Percentiles rank a stretch among this genome's conserved stretches.
These are phyloP conservation scores for Elsinoe arachidis DNA, from an alignment of 2,329 filamentous ascomycete genomes.

Conservation along the genomic window DNA sequence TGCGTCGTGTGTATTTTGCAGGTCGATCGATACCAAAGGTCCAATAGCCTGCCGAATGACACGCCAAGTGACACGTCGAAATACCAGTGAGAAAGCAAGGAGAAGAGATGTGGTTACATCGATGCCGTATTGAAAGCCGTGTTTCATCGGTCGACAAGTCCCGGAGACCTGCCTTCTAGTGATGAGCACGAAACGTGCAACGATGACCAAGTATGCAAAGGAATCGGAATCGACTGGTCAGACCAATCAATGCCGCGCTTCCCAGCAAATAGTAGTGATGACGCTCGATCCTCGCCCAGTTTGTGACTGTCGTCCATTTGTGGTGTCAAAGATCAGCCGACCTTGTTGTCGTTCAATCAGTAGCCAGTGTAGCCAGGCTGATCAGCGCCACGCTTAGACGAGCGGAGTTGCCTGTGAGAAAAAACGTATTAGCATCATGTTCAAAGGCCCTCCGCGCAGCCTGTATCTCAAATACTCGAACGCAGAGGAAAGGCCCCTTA, in stretches of 20 bases:
- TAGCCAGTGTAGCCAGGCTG: conserved; percentile 40
- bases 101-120: conserved; percentile 31
- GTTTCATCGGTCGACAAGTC: conserved; percentile 4
- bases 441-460: conserved; percentile 59
- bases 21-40: conserved; percentile 20
- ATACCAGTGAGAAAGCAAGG: conserved; percentile 28
- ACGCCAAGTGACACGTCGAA: conserved; percentile 33
- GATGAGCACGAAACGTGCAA: conserved; percentile 9
- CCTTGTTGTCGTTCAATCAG: conserved; percentile 27
- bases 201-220: conserved; percentile 19
- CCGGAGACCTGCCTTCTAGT: conserved; percentile 1
- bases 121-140: conserved; percentile 30
- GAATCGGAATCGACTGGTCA: conserved; percentile 25
- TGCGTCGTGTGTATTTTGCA: conserved; percentile 18
- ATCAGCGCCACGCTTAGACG: conserved; percentile 42
- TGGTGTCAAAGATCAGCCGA: conserved; percentile 6
- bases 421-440: conserved; percentile 38
- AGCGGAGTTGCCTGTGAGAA: conserved; percentile 42
- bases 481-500: conserved; percentile 84
- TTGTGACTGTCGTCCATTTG: conserved; percentile 2
- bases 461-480: conserved; percentile 66
- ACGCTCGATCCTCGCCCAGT: conserved; percentile 15
- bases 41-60: conserved; percentile 33
- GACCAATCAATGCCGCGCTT: conserved; percentile 38
- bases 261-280: conserved; percentile 28